Percentiles rank a stretch among this genome's conserved stretches.
phyloP scores from a whole-genome alignment of 2,329 filamentous ascomycete genomes.

The Helotiales sp. region DNA sequence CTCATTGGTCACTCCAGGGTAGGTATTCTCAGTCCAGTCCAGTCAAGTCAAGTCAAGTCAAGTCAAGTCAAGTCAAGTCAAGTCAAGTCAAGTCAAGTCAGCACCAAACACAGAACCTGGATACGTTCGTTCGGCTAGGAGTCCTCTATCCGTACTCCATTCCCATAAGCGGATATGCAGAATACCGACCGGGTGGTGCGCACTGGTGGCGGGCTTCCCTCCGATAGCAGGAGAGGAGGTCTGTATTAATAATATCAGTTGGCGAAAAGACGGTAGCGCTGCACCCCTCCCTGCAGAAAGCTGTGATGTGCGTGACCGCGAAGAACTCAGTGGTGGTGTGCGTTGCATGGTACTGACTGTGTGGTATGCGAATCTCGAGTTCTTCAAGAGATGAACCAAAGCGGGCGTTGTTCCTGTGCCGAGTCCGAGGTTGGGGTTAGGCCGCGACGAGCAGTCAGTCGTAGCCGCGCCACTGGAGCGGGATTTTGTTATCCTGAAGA shows the following conservation, averaged over 20 bases:
- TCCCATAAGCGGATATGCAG: not conserved
- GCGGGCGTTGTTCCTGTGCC: not conserved
- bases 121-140: too few relatives aligned
- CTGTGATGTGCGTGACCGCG: not conserved
- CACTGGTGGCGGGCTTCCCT: not conserved
- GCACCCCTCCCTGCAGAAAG: not conserved
- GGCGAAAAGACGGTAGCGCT: not conserved
- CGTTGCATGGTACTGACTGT: not conserved
- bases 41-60: too few relatives aligned
- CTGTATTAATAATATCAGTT: conserved; percentile 4
- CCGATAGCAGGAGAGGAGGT: not conserved
- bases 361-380: not conserved
- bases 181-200: too few relatives aligned
- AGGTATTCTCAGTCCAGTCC: too few relatives aligned
- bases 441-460: conserved; percentile 11
- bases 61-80: too few relatives aligned
- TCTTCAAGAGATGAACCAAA: not conserved
- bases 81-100: too few relatives aligned
- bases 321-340: not conserved
- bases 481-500: too few relatives aligned
- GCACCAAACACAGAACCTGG: too few relatives aligned
- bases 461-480: not conserved
- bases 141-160: too few relatives aligned
- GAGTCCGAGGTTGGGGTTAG: conserved; percentile 6
- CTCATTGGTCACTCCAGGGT: not conserved